Percentiles rank a stretch among this genome's conserved stretches.
Conservation (phyloP, 257 asterid genomes). For the Craterostigma plantagineum region DNA sequence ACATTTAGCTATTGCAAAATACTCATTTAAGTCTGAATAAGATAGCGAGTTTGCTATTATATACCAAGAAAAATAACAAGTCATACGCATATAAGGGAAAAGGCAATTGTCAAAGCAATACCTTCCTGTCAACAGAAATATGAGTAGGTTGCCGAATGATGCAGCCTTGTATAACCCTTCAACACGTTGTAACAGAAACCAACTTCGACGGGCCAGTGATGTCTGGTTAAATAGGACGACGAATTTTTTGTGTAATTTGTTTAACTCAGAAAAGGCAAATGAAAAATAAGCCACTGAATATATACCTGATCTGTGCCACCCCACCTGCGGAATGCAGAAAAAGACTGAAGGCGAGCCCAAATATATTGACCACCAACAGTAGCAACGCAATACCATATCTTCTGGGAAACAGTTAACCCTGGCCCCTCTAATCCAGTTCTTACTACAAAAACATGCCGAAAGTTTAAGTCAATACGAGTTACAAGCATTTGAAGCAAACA, state of each 20-base stretch:
- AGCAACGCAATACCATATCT: conserved; percentile 82
- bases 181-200: conserved; percentile 65
- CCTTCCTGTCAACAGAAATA: conserved; percentile 92
- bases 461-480: background rate
- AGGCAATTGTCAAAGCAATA: conserved; percentile 6
- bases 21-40: too few relatives aligned
- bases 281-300: too few relatives aligned
- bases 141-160: conserved; percentile 75
- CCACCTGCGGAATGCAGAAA: conserved; percentile 94
- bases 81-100: too few relatives aligned
- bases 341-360: conserved; percentile 82
- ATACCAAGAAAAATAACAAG: too few relatives aligned
- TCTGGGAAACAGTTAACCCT: conserved; percentile 73
- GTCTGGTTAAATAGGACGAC: conserved; percentile 22
- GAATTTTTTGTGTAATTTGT: too few relatives aligned
- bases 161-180: conserved; percentile 90
- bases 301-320: conserved; percentile 91
- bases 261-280: too few relatives aligned
- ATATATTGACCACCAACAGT: conserved; percentile 90
- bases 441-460: conserved; percentile 21
- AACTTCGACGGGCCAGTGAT: conserved; percentile 61
- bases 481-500: conserved; percentile 2
- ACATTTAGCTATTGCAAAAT: too few relatives aligned
- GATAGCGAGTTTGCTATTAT: background rate
- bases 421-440: conserved; percentile 84